Evolutionary conservation across 2,329 filamentous ascomycete genomes (phyloP), one percentile per base, ranked within the genome.

Genomic region (Colletotrichum scovillei): DNA sequence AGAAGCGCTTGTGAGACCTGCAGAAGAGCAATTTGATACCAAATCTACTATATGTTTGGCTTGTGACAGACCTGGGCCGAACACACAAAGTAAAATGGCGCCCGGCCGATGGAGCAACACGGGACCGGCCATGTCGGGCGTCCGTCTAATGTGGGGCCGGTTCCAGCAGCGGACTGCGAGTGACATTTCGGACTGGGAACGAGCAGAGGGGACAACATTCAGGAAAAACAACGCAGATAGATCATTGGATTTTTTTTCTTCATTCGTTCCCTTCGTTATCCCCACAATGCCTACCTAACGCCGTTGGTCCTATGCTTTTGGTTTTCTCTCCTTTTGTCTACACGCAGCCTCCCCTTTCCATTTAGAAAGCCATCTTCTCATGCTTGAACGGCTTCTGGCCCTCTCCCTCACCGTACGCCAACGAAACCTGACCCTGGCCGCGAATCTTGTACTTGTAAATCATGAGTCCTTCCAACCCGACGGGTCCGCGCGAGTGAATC

Each of bases 381-480:
- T 92, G 91, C 82, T 90, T 87, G 81, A 88, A 92, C 5, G 81
- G 81, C 79, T 84, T 88, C 84, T 91, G 86, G 22, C 89, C 89
- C 73, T 90, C 87, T 2, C 89, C 90, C 69, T 90, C 89, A 12
- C 91, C 91, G 75, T 98, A 98, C 67, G 91, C 91, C 0, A 89
- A 89, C 26, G 94, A 94, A n/a, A 92, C 88, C 77, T 99, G 97
- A 11, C 95, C 97, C 72, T 90, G 86, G 0, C 96, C 97, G 49
- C 93, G 88, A 75, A 99, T 88, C 82, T 97, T 91, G 87, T 98
- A 99, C 87, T 98, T 98, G 86, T 99, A 98, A 75, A 98, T 98
- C 81, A 95, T 98, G 81, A 99, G 84, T 0, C 97, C 97, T 80
- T 98, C 97, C 65, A 99, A 86, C 1, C 97, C 97, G 6, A 99